A percentile compares a stretch with the other conserved stretches of the same genome.
Evolutionary conservation across 805 yeast genomes (phyloP).

Genomic region (Wickerhamomyces bisporus): DNA sequence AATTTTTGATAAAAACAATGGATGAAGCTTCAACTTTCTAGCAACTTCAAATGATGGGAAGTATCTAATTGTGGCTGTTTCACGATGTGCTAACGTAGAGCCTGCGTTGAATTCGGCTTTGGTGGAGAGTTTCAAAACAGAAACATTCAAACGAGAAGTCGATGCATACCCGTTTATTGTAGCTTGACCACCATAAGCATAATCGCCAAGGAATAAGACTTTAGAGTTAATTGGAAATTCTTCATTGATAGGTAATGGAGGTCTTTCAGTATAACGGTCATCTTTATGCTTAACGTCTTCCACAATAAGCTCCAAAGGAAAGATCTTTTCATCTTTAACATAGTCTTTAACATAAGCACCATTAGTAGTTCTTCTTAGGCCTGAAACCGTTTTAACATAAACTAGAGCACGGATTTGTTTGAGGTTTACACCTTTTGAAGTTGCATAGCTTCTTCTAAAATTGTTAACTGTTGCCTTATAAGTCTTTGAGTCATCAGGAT

Average conservation of each 20-base stretch:
- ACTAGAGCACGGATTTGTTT: conserved; percentile 54
- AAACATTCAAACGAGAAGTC: conserved; percentile 39
- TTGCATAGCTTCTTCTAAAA: conserved; percentile 38
- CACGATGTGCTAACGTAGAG: conserved; percentile 49
- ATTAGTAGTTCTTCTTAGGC: conserved; percentile 57
- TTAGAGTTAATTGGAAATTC: conserved; percentile 75
- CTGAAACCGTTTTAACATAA: conserved; percentile 71
- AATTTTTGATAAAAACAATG: conserved; percentile 67
- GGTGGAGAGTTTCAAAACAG: conserved; percentile 45
- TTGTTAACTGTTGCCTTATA: conserved; percentile 38
- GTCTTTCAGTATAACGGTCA: conserved; percentile 62
- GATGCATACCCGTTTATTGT: conserved; percentile 55
- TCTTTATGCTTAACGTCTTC: conserved; percentile 71
- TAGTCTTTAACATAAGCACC: conserved; percentile 83
- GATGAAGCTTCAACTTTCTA: conserved; percentile 48
- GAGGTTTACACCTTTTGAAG: conserved; percentile 57
- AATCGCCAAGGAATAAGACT: conserved; percentile 77
- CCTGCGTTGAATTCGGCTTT: conserved; percentile 65
- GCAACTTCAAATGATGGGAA: conserved; percentile 63
- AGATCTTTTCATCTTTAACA: conserved; percentile 43
- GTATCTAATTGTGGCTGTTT: conserved; percentile 51
- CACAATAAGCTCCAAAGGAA: conserved; percentile 80
- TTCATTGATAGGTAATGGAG: conserved; percentile 70
- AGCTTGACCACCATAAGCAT: conserved; percentile 83
- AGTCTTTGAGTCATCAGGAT: conserved; percentile 40